phyloP scores from a whole-genome alignment of 2,329 filamentous ascomycete species.

The Lachnellula subtilissima region DNA sequence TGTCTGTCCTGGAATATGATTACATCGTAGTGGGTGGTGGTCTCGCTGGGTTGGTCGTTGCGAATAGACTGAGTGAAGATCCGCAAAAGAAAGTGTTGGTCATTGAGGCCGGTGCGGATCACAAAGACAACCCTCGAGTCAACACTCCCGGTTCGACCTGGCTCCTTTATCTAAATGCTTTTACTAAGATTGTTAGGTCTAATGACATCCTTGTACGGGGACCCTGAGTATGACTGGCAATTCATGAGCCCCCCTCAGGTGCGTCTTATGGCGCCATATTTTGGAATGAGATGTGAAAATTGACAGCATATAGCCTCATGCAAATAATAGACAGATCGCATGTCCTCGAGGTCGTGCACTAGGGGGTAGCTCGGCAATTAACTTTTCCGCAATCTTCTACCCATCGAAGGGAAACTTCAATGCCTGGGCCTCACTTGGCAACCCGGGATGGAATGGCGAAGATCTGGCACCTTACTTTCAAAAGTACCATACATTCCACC shows the following conservation, averaged over 20 bases:
- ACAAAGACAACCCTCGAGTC: slow-evolving; percentile 24
- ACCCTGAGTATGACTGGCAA: slow-evolving; percentile 19
- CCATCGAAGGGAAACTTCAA: slow-evolving; percentile 31
- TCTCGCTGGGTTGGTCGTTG: slow-evolving; percentile 38
- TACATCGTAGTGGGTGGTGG: slow-evolving; percentile 41
- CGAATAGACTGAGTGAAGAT: slow-evolving; percentile 37
- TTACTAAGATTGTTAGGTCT: slow-evolving; percentile 35
- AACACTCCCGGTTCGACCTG: neutral
- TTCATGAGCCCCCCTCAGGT: neutral
- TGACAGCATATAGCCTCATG: neutral
- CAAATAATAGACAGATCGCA: slow-evolving; percentile 6
- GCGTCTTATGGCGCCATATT: too few species aligned
- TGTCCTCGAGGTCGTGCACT: slow-evolving; percentile 32
- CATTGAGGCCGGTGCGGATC: slow-evolving; percentile 35
- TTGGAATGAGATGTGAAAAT: neutral
- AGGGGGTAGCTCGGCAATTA: slow-evolving; percentile 35
- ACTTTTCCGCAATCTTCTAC: slow-evolving; percentile 28
- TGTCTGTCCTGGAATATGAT: slow-evolving; percentile 21
- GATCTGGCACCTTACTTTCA: slow-evolving; percentile 36
- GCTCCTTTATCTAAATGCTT: neutral
- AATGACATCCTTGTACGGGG: slow-evolving; percentile 28
- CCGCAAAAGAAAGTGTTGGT: slow-evolving; percentile 34
- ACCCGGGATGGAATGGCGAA: slow-evolving; percentile 36
- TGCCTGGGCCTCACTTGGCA: slow-evolving; percentile 37
- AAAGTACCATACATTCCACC: slow-evolving; percentile 5